Percentiles rank a stretch among this genome's conserved stretches.
Evolutionary conservation across 768 basidiomycete genomes (phyloP).

Genomic region (Lentinula edodes): DNA sequence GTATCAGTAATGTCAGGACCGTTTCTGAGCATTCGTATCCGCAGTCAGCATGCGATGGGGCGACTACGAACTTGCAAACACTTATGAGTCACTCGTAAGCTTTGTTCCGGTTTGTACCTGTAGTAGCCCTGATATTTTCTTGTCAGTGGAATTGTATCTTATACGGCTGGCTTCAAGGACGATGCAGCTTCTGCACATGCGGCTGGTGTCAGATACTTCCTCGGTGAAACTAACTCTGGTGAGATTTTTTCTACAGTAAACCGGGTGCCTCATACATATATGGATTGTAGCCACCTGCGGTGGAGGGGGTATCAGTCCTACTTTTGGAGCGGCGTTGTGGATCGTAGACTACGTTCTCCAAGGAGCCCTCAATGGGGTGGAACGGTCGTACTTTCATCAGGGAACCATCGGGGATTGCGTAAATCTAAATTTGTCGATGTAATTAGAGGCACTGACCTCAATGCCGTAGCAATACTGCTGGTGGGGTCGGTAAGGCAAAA

Average conservation of each 20-base stretch:
- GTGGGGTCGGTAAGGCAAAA: conserved; percentile 22
- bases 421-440: conserved; percentile 5
- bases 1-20: conserved; percentile 21
- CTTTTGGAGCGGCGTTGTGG: conserved; percentile 34
- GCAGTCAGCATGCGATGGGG: conserved; percentile 30
- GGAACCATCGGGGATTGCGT: conserved; percentile 35
- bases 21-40: conserved; percentile 32
- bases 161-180: conserved; percentile 22
- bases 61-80: conserved; percentile 25
- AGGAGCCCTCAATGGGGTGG: conserved; percentile 27
- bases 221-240: conserved; percentile 38
- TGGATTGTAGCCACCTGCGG: conserved; percentile 28
- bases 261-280: not conserved
- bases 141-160: conserved; percentile 28
- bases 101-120: not conserved
- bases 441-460: not conserved
- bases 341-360: conserved; percentile 35
- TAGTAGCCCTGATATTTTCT: conserved; percentile 1
- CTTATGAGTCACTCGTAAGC: conserved; percentile 31
- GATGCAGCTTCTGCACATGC: conserved; percentile 27
- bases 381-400: conserved; percentile 35
- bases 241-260: not conserved
- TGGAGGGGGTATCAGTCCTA: conserved; percentile 34
- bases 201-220: conserved; percentile 27
- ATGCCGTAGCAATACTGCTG: conserved; percentile 29